Conservation (phyloP, 345 rosid genomes). For the Eucalyptus tenuipes region DNA sequence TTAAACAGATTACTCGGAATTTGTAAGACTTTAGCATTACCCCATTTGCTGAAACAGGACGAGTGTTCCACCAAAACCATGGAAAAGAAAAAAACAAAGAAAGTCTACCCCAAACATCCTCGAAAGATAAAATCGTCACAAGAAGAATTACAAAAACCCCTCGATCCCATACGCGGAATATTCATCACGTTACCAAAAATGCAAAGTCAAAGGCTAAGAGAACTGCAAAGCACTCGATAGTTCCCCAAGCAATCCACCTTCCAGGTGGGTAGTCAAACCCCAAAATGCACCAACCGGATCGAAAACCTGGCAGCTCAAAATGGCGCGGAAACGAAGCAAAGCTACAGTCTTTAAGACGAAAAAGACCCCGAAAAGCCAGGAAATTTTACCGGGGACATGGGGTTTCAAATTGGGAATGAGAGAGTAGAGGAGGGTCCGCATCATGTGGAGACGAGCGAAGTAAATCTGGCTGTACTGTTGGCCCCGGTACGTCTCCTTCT, state of each 20-base stretch:
- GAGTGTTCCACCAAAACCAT: neutral
- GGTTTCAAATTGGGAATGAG: slow-evolving; percentile 75
- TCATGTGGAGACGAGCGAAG: slow-evolving; percentile 73
- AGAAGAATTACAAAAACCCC: neutral
- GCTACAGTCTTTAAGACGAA: neutral
- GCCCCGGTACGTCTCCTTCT: slow-evolving; percentile 62
- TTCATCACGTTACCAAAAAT: neutral
- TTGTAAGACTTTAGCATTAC: neutral
- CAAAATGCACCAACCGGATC: neutral
- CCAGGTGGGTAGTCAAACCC: neutral
- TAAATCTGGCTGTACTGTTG: slow-evolving; percentile 95
- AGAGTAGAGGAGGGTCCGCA: slow-evolving; percentile 71
- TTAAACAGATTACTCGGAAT: neutral
- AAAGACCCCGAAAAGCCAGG: neutral
- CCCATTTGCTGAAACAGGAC: neutral
- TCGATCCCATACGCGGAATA: neutral
- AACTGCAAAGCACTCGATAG: neutral
- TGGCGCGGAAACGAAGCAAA: neutral
- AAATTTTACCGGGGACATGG: slow-evolving; percentile 44
- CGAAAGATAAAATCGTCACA: neutral
- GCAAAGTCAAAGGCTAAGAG: neutral
- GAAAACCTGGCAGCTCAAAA: neutral
- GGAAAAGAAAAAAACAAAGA: neutral
- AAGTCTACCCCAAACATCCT: neutral
- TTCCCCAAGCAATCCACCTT: neutral